phyloP scores from a whole-genome alignment of 768 basidiomycete genomes.

The Inosperma sp. region DNA sequence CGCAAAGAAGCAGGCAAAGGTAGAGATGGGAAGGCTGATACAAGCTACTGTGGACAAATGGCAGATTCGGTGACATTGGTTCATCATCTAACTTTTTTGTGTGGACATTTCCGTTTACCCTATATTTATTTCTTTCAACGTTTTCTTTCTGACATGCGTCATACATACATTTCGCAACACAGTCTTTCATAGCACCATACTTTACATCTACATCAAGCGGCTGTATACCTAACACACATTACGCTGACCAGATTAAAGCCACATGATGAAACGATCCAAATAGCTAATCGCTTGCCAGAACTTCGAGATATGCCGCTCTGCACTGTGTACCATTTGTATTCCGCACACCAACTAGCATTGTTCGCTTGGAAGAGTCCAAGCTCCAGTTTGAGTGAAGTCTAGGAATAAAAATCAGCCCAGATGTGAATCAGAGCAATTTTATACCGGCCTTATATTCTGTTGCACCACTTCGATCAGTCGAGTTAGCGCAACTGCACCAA shows the following conservation, averaged over 20 bases:
- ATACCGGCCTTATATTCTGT: constrained; percentile 40
- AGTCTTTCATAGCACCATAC: neutral
- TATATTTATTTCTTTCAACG: constrained; percentile 7
- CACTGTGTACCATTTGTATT: constrained; percentile 53
- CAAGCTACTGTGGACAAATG: constrained; percentile 73
- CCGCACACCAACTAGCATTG: constrained; percentile 59
- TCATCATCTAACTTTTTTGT: constrained; percentile 7
- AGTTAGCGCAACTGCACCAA: constrained; percentile 66
- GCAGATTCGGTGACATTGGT: constrained; percentile 44
- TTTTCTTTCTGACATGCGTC: neutral
- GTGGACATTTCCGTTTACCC: constrained; percentile 1
- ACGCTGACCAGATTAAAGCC: neutral
- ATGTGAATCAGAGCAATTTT: neutral
- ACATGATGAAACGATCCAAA: neutral
- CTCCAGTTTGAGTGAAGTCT: constrained; percentile 29
- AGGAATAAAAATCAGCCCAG: constrained; percentile 2
- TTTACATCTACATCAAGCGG: neutral
- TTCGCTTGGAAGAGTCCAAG: constrained; percentile 20
- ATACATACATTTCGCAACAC: neutral
- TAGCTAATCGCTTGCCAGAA: constrained; percentile 18
- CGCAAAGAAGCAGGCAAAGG: constrained; percentile 77
- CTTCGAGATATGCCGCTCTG: constrained; percentile 41
- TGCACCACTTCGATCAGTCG: constrained; percentile 48
- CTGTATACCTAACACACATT: neutral
- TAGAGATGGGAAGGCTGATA: constrained; percentile 70